Conservation (phyloP, 345 rosid species). For the Linum trigynum region DNA sequence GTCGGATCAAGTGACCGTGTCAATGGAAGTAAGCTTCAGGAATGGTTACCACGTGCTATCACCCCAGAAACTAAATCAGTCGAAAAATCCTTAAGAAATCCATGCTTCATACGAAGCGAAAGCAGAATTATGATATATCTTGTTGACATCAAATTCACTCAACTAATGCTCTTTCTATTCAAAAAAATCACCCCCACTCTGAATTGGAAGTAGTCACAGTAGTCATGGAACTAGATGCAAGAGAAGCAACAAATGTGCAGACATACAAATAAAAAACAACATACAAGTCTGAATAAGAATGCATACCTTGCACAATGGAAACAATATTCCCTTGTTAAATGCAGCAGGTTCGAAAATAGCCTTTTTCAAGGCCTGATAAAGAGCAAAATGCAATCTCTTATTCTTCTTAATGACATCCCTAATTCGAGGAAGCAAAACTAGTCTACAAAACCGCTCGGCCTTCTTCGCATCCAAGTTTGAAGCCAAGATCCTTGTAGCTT, state of each 20-base stretch:
- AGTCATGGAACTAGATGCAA: background rate
- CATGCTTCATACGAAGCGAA: background rate
- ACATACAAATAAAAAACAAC: background rate
- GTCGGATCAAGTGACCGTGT: background rate
- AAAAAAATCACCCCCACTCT: too few relatives aligned
- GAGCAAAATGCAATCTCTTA: slow-evolving; percentile 70
- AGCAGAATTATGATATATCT: too few relatives aligned
- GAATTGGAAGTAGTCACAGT: background rate
- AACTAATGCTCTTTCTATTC: background rate
- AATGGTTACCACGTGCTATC: background rate
- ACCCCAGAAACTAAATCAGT: background rate
- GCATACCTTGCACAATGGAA: slow-evolving; percentile 79
- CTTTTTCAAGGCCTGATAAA: slow-evolving; percentile 74
- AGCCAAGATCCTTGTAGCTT: slow-evolving; percentile 79
- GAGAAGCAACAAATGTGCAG: background rate
- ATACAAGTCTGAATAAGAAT: background rate
- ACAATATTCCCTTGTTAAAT: slow-evolving; percentile 80
- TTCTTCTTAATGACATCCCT: slow-evolving; percentile 83
- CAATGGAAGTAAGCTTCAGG: background rate
- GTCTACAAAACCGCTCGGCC: slow-evolving; percentile 63
- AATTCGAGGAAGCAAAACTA: slow-evolving; percentile 80
- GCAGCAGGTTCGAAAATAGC: slow-evolving; percentile 83
- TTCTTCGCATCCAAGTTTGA: slow-evolving; percentile 61
- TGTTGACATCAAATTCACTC: background rate
- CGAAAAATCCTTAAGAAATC: background rate